These are phyloP conservation scores for Pleurotus tuber-regium DNA, from an alignment of 768 basidiomycete species.

Conservation along the genomic window DNA sequence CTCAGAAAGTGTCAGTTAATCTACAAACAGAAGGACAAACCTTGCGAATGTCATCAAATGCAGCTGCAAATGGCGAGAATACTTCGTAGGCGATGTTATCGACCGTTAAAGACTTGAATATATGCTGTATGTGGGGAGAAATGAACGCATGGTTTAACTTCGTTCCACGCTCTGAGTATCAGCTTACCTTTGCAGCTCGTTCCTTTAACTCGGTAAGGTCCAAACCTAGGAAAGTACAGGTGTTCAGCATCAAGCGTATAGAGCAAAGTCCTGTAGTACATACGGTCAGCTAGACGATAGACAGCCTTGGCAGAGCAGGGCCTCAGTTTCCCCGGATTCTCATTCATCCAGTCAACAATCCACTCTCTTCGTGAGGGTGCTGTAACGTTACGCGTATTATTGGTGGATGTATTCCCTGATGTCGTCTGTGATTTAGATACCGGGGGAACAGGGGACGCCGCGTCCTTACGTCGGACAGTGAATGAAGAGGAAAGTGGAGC, in stretches of 20 bases:
- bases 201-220: conserved; percentile 71
- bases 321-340: conserved; percentile 59
- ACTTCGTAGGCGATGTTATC: conserved; percentile 85
- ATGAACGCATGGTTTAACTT: no score
- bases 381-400: neutral
- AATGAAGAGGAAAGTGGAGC: conserved; percentile 81
- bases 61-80: conserved; percentile 81
- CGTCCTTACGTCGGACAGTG: conserved; percentile 23
- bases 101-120: conserved; percentile 69
- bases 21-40: conserved; percentile 27
- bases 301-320: conserved; percentile 82
- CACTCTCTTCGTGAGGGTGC: conserved; percentile 50
- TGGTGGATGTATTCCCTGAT: neutral
- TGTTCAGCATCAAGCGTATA: neutral
- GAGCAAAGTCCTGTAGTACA: conserved; percentile 22
- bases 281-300: conserved; percentile 82
- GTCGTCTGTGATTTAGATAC: neutral
- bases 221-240: no score
- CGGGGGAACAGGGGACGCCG: conserved; percentile 16
- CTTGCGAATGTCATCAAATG: conserved; percentile 79
- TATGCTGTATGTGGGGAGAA: no score
- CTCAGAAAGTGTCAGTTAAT: conserved; percentile 29
- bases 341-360: conserved; percentile 67
- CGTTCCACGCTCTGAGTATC: no score
- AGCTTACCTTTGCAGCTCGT: conserved; percentile 56